Evolutionary conservation across 305 asterid genomes (phyloP).

Genomic region (Nicotiana rustica): DNA sequence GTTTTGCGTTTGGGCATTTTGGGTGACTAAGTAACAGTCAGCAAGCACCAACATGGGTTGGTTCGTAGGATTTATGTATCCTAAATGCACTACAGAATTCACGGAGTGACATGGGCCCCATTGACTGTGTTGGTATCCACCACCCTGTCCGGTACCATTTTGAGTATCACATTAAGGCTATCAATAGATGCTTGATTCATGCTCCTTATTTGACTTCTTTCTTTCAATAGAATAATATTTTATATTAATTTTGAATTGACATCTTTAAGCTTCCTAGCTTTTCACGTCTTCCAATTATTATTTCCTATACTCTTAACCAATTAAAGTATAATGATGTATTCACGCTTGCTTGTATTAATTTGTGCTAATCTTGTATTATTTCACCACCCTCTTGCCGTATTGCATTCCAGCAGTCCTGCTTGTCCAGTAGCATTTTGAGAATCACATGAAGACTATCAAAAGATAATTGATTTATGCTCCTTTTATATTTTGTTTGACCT

Average conservation of each 20-base stretch:
- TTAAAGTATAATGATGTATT: conserved; percentile 15
- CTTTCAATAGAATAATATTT: conserved; percentile 12
- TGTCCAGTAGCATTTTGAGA: conserved; percentile 12
- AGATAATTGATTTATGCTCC: conserved; percentile 12
- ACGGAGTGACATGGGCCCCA: background rate
- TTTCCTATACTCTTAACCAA: background rate
- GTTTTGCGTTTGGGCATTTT: conserved; percentile 9
- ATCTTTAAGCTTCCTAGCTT: background rate
- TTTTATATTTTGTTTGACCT: conserved; percentile 16
- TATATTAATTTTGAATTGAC: conserved; percentile 1
- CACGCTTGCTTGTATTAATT: background rate
- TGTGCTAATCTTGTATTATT: background rate
- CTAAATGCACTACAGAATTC: background rate
- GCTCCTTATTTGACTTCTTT: conserved; percentile 19
- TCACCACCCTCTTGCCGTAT: background rate
- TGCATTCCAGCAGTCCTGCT: conserved; percentile 1
- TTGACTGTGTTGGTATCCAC: conserved; percentile 1
- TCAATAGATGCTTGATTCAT: conserved; percentile 3
- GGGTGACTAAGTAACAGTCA: conserved; percentile 15
- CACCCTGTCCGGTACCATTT: background rate
- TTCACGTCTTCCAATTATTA: background rate
- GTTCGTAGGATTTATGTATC: conserved; percentile 14
- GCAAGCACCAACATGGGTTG: background rate
- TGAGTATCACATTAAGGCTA: conserved; percentile 3
- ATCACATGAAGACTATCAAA: background rate